A percentile compares a stretch with the other conserved stretches of the same genome.
These are phyloP conservation scores for Dictyostelium purpureum DNA, from an alignment of 78 protist species.

Conservation along the genomic window DNA sequence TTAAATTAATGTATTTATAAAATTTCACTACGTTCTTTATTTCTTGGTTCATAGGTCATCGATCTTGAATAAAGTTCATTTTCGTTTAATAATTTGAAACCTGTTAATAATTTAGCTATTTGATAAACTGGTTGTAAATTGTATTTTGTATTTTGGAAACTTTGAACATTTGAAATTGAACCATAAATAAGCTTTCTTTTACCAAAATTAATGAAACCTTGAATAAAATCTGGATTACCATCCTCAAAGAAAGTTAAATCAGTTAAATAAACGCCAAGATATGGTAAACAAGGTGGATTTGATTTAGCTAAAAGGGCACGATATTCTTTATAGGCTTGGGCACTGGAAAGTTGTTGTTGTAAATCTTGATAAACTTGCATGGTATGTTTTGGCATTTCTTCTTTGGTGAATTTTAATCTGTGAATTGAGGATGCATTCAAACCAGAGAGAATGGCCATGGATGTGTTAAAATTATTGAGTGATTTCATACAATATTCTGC, in stretches of 20 bases:
- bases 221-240: conserved; percentile 77
- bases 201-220: conserved; percentile 65
- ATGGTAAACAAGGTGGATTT: conserved; percentile 73
- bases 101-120: conserved; percentile 32
- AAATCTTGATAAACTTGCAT: conserved; percentile 31
- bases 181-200: conserved; percentile 64
- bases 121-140: conserved; percentile 73
- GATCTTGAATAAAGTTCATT: conserved; percentile 53
- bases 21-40: conserved; percentile 68
- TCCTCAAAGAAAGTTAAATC: conserved; percentile 83
- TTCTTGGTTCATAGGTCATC: conserved; percentile 58
- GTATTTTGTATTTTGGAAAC: conserved; percentile 58
- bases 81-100: conserved; percentile 37
- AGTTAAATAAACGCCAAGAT: conserved; percentile 71
- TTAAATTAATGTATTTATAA: no score
- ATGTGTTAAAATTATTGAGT: conserved; percentile 62
- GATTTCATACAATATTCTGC: conserved; percentile 52
- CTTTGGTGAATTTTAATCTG: conserved; percentile 59
- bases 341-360: conserved; percentile 14
- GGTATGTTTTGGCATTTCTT: conserved; percentile 68
- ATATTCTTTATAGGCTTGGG: conserved; percentile 33
- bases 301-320: conserved; percentile 57
- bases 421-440: conserved; percentile 65
- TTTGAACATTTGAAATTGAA: conserved; percentile 39
- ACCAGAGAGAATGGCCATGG: conserved; percentile 80